Base-by-base conservation (phyloP, 495 filamentous ascomycete species). In the Thermothielavioides terrestris region DNA sequence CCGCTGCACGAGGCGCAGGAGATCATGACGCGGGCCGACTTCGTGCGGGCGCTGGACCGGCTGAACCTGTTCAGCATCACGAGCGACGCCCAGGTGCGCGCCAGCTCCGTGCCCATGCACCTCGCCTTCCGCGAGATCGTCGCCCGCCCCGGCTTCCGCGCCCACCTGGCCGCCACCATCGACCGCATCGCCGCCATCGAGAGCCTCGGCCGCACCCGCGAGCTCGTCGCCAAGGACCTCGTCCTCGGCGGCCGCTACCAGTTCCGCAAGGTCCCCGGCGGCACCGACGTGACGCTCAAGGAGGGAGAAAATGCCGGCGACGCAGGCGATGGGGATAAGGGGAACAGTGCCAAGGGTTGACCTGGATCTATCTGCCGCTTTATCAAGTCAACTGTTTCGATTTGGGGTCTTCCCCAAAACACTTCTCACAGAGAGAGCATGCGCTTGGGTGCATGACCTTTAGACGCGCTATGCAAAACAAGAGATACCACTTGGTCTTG, bases 21-120 rank as follows among this genome's bases (percentile, higher is more conserved):
- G 76, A 72, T 96, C 58, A 98, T 98, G 92, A 98, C 92, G 8
- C 77, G 92, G 26, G 82, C 88, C 17, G 92, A 97, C 60, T 98
- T 98, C 64, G 89, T 98, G 60, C 82, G 91, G 55, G 77, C 79
- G 40, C 89, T 95, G 59, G 94, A 98, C 64, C 84, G 92, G 50
- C 78, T 90, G 44, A 97, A 97, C 59, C 79, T 98, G 39, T 96
- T 98, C 68, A 94, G 88, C 27, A 97, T 98, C 59, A 89, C 91
- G 52, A 87, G 82, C 25, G 76, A 79, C 22, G 88, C 89, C 25
- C 84, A 84, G 71, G 92, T 98, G 1, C 82, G 94, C 18, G 92
- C 92, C 5, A 89, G 94, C 67, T 89, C 84, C 4, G 92, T 97
- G 30, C 92, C 92, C 9, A 98, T 98, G 92, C 87, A 91, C 67